These are phyloP conservation scores for Pichia cabralensis DNA, from an alignment of 805 yeast species.

Conservation along the genomic window DNA sequence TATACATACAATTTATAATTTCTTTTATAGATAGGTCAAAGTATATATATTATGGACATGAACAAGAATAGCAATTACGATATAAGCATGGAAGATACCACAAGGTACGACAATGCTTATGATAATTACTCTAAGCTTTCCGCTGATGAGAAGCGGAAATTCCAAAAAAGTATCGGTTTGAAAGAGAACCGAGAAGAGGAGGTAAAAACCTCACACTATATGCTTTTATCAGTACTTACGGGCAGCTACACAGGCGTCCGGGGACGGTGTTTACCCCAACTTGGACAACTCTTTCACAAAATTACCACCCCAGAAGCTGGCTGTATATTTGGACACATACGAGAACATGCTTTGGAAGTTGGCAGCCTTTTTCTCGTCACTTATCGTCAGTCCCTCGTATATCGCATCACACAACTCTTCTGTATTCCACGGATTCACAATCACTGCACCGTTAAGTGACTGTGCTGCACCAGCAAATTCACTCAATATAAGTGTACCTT, in stretches of 20 bases:
- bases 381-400: conserved; percentile 75
- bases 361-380: conserved; percentile 65
- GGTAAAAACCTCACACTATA: too few species aligned
- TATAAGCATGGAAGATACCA: too few species aligned
- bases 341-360: conserved; percentile 79
- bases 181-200: too few species aligned
- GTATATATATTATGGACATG: too few species aligned
- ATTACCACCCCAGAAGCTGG: conserved; percentile 94
- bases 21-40: too few species aligned
- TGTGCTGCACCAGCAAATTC: conserved; percentile 99
- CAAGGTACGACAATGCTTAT: too few species aligned
- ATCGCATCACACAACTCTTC: conserved; percentile 86
- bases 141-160: too few species aligned
- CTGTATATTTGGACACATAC: conserved; percentile 87
- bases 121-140: too few species aligned
- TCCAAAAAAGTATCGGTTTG: too few species aligned
- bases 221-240: neutral
- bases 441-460: conserved; percentile 83
- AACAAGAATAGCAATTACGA: too few species aligned
- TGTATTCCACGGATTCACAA: conserved; percentile 97
- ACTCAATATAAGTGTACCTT: conserved; percentile 79
- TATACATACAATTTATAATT: too few species aligned
- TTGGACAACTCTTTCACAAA: conserved; percentile 74
- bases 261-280: neutral
- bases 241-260: too few species aligned